Evolutionary conservation across 2,329 filamentous ascomycete species (phyloP), one percentile per base, ranked within the genome.

Genomic region (Pyrenochaeta sp.): DNA sequence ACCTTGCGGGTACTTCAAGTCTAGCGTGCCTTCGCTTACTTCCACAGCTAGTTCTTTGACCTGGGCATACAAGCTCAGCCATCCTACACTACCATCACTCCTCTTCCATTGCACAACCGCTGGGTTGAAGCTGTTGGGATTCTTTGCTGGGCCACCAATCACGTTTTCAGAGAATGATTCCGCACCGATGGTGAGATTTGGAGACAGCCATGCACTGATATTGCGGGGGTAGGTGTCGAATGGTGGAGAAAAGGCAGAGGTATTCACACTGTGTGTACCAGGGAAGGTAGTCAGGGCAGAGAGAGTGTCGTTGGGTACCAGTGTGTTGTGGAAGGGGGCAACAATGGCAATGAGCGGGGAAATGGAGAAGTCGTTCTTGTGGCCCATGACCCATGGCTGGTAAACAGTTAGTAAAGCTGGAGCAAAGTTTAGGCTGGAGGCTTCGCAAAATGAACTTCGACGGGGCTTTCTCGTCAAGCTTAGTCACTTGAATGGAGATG

Each of bases 361-460:
- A 61, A 84, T 85, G 12, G 84, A 81, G 58, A 84, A 87, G 67
- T 88, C 86, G 21, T 81, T 81, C 31, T 80, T 78, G 59, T 88
- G 86, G 0, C 82, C 82, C 79, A 87, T 85, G n/a, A 79, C 74
- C 49, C 82, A 78, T 0, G 81, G 79, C 71, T 82, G 45, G 43
- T 1, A 32, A 21, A 41, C 1, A 20, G 40, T 61, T 43, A 52
- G 55, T 47, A 20, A 21, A 9, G 33, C 10, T 11, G 18, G 36
- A 7, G 7, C 7, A 14, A 11, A 4, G 17, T 23, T 7, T 46
- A n/a, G 23, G 21, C 9, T 20, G 15, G 15, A 33, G 11, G 7
- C 10, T 31, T 21, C 27, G 18, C 12, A 7, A 20, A n/a, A 3
- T 15, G 9, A 27, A 27, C 9, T 27, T 9, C 23, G 23, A 17